Base-by-base conservation (phyloP, 768 basidiomycete genomes). In the Tephrocybe rancida region DNA sequence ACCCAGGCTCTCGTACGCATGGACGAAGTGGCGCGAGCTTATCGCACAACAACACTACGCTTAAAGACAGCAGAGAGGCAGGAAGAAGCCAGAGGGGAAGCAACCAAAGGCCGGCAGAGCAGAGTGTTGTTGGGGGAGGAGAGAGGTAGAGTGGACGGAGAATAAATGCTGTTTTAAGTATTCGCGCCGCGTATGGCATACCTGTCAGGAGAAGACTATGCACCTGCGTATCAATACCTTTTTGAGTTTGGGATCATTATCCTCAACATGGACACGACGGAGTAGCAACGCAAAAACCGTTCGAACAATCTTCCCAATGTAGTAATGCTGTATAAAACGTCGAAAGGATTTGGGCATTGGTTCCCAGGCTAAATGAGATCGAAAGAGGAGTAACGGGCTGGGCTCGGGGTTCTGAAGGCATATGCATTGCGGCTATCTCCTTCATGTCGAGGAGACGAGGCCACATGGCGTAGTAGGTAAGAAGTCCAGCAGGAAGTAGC, bases 301-400 rank as follows among this genome's bases (percentile, higher is more conserved):
- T 63, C 58, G 66, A 67, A 70, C 64, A 62, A 68, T 67, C 50
- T 69, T 62, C 71, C 73, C 61, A 62, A 73, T 75, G 67, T 59
- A 67, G 71, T 52, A 67, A 62, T 42, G 49, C 61, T 62, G 65
- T 52, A 64, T 54, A 52, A 59, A 43, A 56, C 45, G 50, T 47
- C 58, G 38, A 44, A 54, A 50, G 57, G 51, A 59, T 59, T 64
- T 60, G 71, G 62, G 60, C 38, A 64, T 55, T 50, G 53, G 50
- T 66, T 73, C 72, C 59, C 72, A 73, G 61, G 66, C 58, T 58
- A 62, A 64, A 58, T 54, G 56, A 55, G 60, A 55, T 44, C 38
- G 21, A 41, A 25, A 41, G 41, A 29, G 42, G 43, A 52, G 10
- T 21, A 30, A 16, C 25, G 37, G 3, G 30, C 21, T 26, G 38